Conservation (phyloP, 305 asterid species). For the Euphrasia arctica region DNA sequence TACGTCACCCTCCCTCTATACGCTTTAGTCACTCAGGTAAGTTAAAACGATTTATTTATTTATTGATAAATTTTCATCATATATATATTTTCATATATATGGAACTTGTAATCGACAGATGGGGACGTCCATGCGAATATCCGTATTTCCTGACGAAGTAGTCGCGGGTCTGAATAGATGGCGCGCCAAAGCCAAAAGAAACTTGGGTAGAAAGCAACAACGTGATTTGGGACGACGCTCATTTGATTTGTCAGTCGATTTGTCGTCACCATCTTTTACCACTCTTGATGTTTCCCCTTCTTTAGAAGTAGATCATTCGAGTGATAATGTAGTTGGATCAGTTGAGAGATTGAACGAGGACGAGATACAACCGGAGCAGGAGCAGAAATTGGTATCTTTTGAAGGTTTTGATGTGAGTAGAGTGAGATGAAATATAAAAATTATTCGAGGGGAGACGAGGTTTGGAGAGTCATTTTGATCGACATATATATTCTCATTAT, state of each 20-base stretch:
- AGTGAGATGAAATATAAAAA: no score
- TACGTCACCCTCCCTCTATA: constrained; percentile 72
- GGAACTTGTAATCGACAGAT: constrained; percentile 33
- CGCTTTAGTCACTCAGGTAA: constrained; percentile 69
- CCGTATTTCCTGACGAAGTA: constrained; percentile 53
- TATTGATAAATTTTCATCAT: not conserved
- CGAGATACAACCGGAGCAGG: not conserved
- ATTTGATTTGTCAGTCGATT: constrained; percentile 37
- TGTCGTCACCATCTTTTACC: constrained; percentile 35
- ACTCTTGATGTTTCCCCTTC: constrained; percentile 40
- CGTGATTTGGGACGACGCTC: constrained; percentile 28
- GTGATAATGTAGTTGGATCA: constrained; percentile 24
- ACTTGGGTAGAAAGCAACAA: constrained; percentile 32
- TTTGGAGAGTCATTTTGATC: no score
- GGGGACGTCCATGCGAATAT: constrained; percentile 57
- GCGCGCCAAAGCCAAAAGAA: constrained; percentile 54
- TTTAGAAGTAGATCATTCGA: constrained; percentile 33
- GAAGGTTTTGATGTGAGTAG: no score
- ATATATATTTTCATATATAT: not conserved
- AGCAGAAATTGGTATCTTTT: no score
- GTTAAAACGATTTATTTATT: not conserved
- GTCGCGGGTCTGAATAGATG: constrained; percentile 53
- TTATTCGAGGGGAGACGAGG: no score
- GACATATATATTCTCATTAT: no score
- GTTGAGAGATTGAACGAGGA: constrained; percentile 28